Conservation (phyloP, 2,329 filamentous ascomycete genomes). For the Alternaria dauci region DNA sequence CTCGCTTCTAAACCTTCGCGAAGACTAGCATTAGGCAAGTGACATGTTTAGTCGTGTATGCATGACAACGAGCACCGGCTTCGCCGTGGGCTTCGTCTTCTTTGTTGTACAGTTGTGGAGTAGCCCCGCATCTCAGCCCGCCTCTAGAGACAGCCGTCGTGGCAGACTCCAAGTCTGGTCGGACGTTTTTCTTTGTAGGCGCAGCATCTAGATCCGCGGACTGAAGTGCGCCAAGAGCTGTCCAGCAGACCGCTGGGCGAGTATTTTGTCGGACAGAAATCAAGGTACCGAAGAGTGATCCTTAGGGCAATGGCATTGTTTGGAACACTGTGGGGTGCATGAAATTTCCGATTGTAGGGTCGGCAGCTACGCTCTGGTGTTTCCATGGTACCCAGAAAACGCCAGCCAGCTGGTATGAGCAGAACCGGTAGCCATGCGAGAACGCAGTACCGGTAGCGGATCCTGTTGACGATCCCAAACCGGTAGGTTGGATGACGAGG, state of each 20-base stretch:
- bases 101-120: constrained; percentile 6
- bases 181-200: constrained; percentile 5
- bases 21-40: constrained; percentile 12
- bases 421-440: constrained; percentile 8
- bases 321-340: not conserved
- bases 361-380: not conserved
- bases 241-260: not conserved
- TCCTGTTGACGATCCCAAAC: constrained; percentile 6
- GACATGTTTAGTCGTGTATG: constrained; percentile 6
- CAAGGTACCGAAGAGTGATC: not conserved
- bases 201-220: constrained; percentile 2
- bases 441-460: constrained; percentile 6
- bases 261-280: not conserved
- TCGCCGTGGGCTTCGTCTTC: constrained; percentile 6
- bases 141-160: constrained; percentile 9
- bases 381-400: constrained; percentile 3
- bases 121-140: constrained; percentile 15
- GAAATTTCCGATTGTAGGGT: constrained; percentile 5
- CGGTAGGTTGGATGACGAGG: constrained; percentile 9
- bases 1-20: constrained; percentile 10
- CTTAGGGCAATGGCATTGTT: not conserved
- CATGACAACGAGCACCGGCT: constrained; percentile 4
- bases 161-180: constrained; percentile 9
- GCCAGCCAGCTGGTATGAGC: constrained; percentile 2
- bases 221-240: constrained; percentile 3